Percentiles rank a stretch among this genome's conserved stretches.
Evolutionary conservation across 108 stramenopile species (phyloP).

Genomic region (Pelagomonas calceolata): DNA sequence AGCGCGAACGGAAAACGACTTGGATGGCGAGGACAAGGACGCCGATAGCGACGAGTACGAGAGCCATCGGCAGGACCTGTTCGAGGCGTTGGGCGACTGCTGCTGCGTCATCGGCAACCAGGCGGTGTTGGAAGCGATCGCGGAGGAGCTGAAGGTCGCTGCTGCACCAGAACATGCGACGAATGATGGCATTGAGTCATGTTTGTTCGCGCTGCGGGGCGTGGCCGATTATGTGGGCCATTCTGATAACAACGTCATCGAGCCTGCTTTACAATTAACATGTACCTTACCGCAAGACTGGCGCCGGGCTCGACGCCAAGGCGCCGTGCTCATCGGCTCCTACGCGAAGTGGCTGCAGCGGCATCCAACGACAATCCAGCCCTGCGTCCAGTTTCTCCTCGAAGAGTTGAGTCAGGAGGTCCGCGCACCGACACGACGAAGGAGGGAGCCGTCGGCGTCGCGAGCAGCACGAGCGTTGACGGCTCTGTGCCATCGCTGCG

Average conservation of each 20-base stretch:
- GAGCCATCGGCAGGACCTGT: background rate
- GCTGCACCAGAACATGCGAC: background rate
- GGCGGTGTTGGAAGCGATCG: background rate
- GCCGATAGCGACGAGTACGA: background rate
- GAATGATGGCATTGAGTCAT: conserved; percentile 58
- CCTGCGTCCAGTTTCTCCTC: conserved; percentile 56
- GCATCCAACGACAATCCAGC: conserved; percentile 58
- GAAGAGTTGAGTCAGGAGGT: background rate
- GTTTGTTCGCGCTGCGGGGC: conserved; percentile 54
- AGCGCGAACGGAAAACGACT: background rate
- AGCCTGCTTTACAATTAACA: conserved; percentile 58
- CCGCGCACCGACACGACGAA: background rate
- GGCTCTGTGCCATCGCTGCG: conserved; percentile 61
- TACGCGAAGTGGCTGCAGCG: conserved; percentile 66
- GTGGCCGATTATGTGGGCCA: conserved; percentile 59
- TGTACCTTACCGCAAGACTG: conserved; percentile 55
- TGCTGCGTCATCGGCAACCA: background rate
- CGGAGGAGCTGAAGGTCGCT: background rate
- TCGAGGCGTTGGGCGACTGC: background rate
- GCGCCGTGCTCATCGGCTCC: conserved; percentile 63
- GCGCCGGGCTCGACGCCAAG: conserved; percentile 53
- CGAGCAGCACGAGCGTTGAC: conserved; percentile 72
- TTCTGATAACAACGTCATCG: conserved; percentile 56
- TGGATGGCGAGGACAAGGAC: background rate
- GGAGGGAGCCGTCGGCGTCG: background rate